Base-by-base conservation (phyloP, 257 asterid genomes). In the Forsythia suspensa region DNA sequence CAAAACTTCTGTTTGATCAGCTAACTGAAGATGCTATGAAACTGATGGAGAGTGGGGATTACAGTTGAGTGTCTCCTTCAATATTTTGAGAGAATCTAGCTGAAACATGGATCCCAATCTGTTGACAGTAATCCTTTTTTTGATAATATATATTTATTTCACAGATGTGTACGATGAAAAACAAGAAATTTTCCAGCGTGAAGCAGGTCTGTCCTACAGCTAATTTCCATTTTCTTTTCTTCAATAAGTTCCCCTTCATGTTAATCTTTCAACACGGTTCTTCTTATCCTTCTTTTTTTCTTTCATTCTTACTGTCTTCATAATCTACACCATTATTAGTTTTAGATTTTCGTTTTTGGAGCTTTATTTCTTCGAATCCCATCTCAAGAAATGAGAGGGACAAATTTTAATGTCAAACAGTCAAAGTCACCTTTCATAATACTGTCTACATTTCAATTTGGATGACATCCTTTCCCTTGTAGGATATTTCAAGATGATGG, bases 11-110 rank as follows among this genome's bases (percentile, higher is more conserved):
- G 43, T 96, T 96, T 89, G 98, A 96, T 83, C 91, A 91, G 88
- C 96, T 96, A 75, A 96, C 98, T 76, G 99, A 94, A 77, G 98
- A 96, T 91, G 98, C 98, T 55, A 88, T 90, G 96, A 87, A 81
- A 80, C 89, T 96, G 82, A 72, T 96, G 97, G 97, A 94, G 82
- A 91, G 88, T 85, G 99, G 99, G 78, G 97, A 96, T 78, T 91
- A 87, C 89, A 87, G 98, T 94, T 90, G 76, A 82, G 95, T 85
- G 77, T 80, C 70, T 80, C 81, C 61, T 36, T 71, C 70, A 29
- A 5, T 36, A 20, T 67, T 21, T 6, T 36, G 10, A 44, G 77
- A 63, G 70, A 72, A 70, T 79, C 46, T 72, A 71, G 43, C 36
- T 65, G 44, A 78, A 43, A 55, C 63, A 57, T 76, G 36, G 18